phyloP scores from a whole-genome alignment of 495 filamentous ascomycete species.

The Filosporella fistucella region DNA sequence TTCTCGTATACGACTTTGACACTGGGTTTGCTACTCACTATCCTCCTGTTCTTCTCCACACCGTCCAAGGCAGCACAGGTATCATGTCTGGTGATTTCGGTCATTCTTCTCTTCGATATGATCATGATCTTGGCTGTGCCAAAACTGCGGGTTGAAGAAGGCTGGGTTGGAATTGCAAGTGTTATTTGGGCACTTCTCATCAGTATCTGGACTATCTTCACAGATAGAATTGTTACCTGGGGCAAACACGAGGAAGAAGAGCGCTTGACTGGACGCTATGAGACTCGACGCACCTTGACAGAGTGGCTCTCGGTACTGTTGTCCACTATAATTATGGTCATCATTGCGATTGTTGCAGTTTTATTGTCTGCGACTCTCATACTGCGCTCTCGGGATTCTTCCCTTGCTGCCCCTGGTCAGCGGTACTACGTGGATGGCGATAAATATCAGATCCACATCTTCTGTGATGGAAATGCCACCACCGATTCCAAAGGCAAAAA shows the following conservation, averaged over 20 bases:
- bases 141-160: slow-evolving; percentile 73
- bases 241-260: slow-evolving; percentile 91
- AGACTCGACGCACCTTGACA: slow-evolving; percentile 72
- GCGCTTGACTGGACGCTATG: slow-evolving; percentile 82
- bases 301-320: slow-evolving; percentile 83
- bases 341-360: slow-evolving; percentile 60
- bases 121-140: slow-evolving; percentile 71
- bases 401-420: slow-evolving; percentile 64
- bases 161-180: slow-evolving; percentile 82
- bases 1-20: slow-evolving; percentile 77
- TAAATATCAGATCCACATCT: slow-evolving; percentile 81
- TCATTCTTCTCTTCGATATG: slow-evolving; percentile 74
- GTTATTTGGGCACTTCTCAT: slow-evolving; percentile 73
- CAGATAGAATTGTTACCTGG: slow-evolving; percentile 67
- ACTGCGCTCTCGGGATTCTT: slow-evolving; percentile 70
- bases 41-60: slow-evolving; percentile 80
- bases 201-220: slow-evolving; percentile 53
- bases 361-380: slow-evolving; percentile 76
- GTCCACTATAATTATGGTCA: slow-evolving; percentile 63
- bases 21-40: slow-evolving; percentile 64
- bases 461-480: slow-evolving; percentile 64
- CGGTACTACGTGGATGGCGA: slow-evolving; percentile 73
- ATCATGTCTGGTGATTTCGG: slow-evolving; percentile 57
- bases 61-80: slow-evolving; percentile 75
- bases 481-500: slow-evolving; percentile 42